A percentile compares a stretch with the other conserved stretches of the same genome.
Evolutionary conservation across 805 yeast species (phyloP).

Genomic region (Zygotorulaspora danielsina): DNA sequence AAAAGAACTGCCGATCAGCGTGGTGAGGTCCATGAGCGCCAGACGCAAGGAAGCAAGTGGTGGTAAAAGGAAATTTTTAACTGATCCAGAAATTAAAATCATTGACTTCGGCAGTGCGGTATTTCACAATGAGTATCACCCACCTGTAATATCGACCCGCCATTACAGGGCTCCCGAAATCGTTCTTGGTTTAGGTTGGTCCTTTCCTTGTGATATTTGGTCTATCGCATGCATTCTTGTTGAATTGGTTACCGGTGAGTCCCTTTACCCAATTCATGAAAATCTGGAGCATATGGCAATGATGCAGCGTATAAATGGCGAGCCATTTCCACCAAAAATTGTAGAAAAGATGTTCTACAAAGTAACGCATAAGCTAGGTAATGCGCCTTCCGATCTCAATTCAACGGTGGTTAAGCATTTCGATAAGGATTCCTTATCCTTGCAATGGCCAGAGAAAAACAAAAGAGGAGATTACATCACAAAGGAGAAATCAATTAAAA

Average conservation of each 20-base stretch:
- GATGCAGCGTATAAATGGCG: constrained; percentile 78
- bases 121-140: constrained; percentile 90
- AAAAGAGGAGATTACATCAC: constrained; percentile 28
- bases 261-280: constrained; percentile 91
- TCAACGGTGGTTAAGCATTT: constrained; percentile 34
- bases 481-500: constrained; percentile 29
- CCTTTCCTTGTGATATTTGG: constrained; percentile 96
- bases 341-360: constrained; percentile 36
- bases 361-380: constrained; percentile 31
- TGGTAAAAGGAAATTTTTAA: constrained; percentile 41
- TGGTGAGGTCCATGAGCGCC: constrained; percentile 22
- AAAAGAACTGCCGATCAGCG: constrained; percentile 22
- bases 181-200: constrained; percentile 93
- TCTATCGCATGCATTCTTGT: constrained; percentile 90
- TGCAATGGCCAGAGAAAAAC: constrained; percentile 34
- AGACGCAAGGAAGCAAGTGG: constrained; percentile 34
- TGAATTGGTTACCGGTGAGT: constrained; percentile 90
- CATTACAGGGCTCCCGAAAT: constrained; percentile 98
- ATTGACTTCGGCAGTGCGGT: constrained; percentile 98
- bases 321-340: constrained; percentile 40
- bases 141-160: constrained; percentile 86
- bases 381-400: constrained; percentile 32
- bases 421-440: constrained; percentile 19
- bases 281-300: constrained; percentile 90
- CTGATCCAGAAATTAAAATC: constrained; percentile 76